phyloP scores from a whole-genome alignment of 176 grass and related monocot species.

The Eleusine indica region DNA sequence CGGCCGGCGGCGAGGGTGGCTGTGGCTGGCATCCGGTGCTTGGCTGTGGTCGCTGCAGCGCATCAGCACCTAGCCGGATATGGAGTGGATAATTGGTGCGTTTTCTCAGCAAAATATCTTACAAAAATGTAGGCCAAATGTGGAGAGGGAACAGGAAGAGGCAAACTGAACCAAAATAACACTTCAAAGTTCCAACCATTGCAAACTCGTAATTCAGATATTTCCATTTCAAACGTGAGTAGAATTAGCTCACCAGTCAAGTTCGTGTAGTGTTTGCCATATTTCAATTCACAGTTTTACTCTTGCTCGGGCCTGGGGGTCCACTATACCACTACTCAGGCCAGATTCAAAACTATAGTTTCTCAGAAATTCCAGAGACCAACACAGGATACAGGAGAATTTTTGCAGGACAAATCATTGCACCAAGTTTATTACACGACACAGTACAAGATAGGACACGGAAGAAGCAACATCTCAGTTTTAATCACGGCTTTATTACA shows the following conservation, averaged over 20 bases:
- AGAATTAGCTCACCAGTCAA: not conserved
- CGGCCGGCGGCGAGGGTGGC: not conserved
- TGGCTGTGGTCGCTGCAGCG: conserved; percentile 28
- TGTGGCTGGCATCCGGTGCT: not conserved
- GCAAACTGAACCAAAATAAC: not conserved
- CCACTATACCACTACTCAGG: not conserved
- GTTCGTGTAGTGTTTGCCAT: not conserved
- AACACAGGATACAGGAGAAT: not conserved
- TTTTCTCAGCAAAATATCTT: not conserved
- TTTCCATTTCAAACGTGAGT: not conserved
- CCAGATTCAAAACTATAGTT: not conserved
- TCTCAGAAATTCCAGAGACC: not conserved
- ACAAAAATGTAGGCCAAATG: not conserved
- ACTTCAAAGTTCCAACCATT: not conserved
- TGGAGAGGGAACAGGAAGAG: not conserved
- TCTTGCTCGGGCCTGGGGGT: not conserved
- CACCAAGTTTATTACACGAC: conserved; percentile 25
- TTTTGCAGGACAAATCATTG: conserved; percentile 18
- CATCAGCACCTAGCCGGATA: conserved; percentile 1
- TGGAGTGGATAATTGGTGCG: conserved; percentile 18
- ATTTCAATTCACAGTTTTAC: not conserved
- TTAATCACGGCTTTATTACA: conserved; percentile 42
- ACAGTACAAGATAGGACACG: not conserved
- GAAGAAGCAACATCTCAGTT: conserved; percentile 27
- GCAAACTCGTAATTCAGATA: not conserved